Evolutionary conservation across 2,329 filamentous ascomycete genomes (phyloP).

Genomic region (Clonostachys rosea): DNA sequence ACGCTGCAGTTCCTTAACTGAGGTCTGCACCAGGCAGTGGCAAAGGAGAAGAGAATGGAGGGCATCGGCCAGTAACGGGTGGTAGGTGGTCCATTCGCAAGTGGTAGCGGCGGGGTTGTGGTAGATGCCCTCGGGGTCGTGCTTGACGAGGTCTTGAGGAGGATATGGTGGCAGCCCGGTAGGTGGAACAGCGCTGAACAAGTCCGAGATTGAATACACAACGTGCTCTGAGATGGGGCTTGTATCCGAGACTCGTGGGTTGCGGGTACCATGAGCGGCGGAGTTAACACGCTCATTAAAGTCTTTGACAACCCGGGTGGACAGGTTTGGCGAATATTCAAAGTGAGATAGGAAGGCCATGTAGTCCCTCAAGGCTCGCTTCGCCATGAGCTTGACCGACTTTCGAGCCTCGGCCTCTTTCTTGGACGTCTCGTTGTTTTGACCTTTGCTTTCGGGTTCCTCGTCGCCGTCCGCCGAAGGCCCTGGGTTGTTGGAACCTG

Average conservation of each 20-base stretch:
- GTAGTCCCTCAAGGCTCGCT: constrained; percentile 72
- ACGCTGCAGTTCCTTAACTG: constrained; percentile 69
- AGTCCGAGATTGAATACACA: constrained; percentile 45
- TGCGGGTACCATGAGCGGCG: constrained; percentile 41
- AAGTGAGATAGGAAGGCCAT: constrained; percentile 67
- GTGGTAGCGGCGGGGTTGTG: constrained; percentile 15
- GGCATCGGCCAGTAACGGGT: constrained; percentile 74
- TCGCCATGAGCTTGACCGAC: constrained; percentile 68
- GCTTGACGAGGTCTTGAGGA: constrained; percentile 27
- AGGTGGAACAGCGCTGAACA: constrained; percentile 68
- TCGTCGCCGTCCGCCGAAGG: background rate
- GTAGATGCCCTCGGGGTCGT: constrained; percentile 15
- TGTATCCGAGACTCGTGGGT: constrained; percentile 19
- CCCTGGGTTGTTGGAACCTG: background rate
- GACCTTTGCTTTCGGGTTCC: constrained; percentile 4
- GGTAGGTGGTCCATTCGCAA: constrained; percentile 55
- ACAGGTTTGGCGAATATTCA: constrained; percentile 72
- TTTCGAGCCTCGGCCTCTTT: constrained; percentile 41
- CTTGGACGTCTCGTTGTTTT: constrained; percentile 1
- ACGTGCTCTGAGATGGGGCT: constrained; percentile 23
- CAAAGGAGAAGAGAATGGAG: constrained; percentile 74
- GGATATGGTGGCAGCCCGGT: constrained; percentile 66
- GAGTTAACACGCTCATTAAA: constrained; percentile 53
- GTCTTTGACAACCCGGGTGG: constrained; percentile 53
- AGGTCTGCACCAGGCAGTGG: constrained; percentile 76